Evolutionary conservation across 2,329 filamentous ascomycete species (phyloP), one percentile per base, ranked within the genome.

Genomic region (Aspergillus unguis): DNA sequence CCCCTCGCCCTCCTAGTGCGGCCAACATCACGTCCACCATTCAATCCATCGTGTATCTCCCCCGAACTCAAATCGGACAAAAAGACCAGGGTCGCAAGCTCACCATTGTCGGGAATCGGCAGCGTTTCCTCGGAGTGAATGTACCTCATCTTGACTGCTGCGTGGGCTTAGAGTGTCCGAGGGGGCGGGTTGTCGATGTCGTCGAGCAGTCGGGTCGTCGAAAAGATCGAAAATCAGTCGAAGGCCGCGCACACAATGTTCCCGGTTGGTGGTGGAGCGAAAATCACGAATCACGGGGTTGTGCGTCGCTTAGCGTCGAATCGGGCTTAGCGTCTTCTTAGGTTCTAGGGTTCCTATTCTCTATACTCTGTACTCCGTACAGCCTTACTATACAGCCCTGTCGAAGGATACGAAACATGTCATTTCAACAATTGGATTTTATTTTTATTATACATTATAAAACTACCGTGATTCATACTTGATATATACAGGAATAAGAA

Each of bases 41-140:
- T 32, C 47, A 44, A 17, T 32, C 29, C 47, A 25, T 28, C 4
- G 38, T 45, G 41, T 54, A 40, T 44, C 53, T 47, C 43, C 50
- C 23, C 32, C 48, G 45, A 49, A 58, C 41, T 44, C 60, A 47
- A 48, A 17, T 35, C 52, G 52, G 40, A 54, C 42, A 56, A 55
- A 53, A 32, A 56, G 46, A 58, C 48, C 64, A 68, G 60, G 60
- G 57, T 62, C 61, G 60, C 63, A 64, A 65, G 88, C 90, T 81
- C 86, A 96, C 91, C 91, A 83, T 92, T 90, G 79, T 96, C 90
- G 74, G 95, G 94, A 80, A 99, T 90, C 73, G 86, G 85, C 81
- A 99, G 84, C 80, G 85, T 83, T 86, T 99, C 92, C 82, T 92
- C 84, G 75, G 90, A 95, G 85, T 96, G 91, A 83, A 99, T 96